These are phyloP conservation scores for Sordariomycetes sp. DNA, from an alignment of 2,329 filamentous ascomycete genomes.

Conservation along the genomic window DNA sequence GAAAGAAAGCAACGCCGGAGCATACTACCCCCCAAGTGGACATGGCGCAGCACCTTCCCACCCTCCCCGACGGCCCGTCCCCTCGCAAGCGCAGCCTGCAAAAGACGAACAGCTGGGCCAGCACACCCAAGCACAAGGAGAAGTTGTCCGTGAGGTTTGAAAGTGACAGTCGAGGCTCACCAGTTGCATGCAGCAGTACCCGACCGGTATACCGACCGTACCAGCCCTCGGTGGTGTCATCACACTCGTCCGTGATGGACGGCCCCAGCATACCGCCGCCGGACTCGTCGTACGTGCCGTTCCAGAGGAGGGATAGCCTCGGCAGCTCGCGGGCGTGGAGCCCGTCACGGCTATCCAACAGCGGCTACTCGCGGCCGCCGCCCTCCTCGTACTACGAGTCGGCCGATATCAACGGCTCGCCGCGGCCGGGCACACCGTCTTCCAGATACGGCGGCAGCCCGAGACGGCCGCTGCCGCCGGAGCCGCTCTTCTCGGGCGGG, in stretches of 20 bases:
- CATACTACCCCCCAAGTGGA: conserved; percentile 18
- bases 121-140: conserved; percentile 1
- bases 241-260: conserved; percentile 36
- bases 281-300: conserved; percentile 53
- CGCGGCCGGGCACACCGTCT: conserved; percentile 81
- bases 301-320: conserved; percentile 30
- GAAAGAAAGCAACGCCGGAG: conserved; percentile 24
- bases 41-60: conserved; percentile 29
- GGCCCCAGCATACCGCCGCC: conserved; percentile 52
- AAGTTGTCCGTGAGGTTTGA: neutral
- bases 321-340: conserved; percentile 41
- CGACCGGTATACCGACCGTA: conserved; percentile 35
- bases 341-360: conserved; percentile 32
- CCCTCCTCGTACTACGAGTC: conserved; percentile 72
- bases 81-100: conserved; percentile 5
- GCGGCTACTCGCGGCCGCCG: conserved; percentile 61
- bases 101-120: neutral
- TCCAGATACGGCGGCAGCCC: conserved; percentile 83
- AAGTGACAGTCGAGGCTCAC: conserved; percentile 3
- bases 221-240: conserved; percentile 40
- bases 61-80: conserved; percentile 40
- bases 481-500: conserved; percentile 65
- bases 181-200: conserved; percentile 22
- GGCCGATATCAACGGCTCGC: conserved; percentile 77
- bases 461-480: conserved; percentile 75